Evolutionary conservation across 306 rosid genomes (phyloP), one percentile per base, ranked within the genome.

Genomic region (Myrica gale): DNA sequence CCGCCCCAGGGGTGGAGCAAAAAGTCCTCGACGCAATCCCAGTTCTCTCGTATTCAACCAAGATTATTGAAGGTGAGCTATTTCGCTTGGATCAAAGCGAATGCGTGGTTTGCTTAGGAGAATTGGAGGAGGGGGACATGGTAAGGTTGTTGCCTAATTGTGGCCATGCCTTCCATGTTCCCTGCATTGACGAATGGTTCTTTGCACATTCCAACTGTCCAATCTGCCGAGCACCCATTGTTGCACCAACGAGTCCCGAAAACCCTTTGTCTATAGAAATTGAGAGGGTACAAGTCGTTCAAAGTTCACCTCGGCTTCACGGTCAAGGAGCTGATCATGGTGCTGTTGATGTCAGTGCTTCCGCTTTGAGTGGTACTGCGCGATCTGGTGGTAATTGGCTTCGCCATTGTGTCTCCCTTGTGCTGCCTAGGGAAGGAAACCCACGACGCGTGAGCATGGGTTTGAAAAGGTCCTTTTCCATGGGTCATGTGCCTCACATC

Each of bases 101-200:
- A 63, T 90, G 96, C n/a, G 78, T 76, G n/a, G 79, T 90, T 74
- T 88, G 96, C 76, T 75, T 90, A 11, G 88, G 85, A 0, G 88
- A 84, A 43, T 57, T 85, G 39, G 78, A 79, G 46, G 89, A 83
- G 1, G 82, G 73, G 3, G 89, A 77, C 5, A 9, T 53, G 72
- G 84, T 90, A 1, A 60, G 90, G 0, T 39, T 83, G 48, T 60
- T 90, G 48, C 92, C 96, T 5, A 39, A 72, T 41, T 90, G 96
- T 41, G 44, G 52, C 3, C 95, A 90, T 23, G 79, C 78, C 5
- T 90, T 90, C 12, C 95, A 88, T 65, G 43, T 76, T 17, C 60
- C 74, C 0, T 90, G 95, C 76, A 71, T 88, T 13, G 87, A 88
- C 57, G 50, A 53, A 23, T 90, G 95, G 95, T 80, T 90, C 76